Percentiles rank a stretch among this genome's conserved stretches.
Evolutionary conservation across 2,329 filamentous ascomycete species (phyloP).

Genomic region (Alternaria conjuncta): DNA sequence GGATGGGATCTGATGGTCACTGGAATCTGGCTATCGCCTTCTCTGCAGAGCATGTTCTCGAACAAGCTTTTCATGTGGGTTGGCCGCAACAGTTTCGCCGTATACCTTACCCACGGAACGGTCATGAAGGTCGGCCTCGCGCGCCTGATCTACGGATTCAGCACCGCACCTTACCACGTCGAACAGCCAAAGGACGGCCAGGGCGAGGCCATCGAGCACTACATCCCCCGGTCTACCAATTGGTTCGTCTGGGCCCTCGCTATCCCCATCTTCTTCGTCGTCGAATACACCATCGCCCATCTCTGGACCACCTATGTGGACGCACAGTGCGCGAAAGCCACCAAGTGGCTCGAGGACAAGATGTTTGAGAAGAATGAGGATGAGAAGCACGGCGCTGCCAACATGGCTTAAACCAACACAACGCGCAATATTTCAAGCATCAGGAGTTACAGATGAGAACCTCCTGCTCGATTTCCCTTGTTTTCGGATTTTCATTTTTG

Average conservation of each 20-base stretch:
- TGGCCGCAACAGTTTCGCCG: conserved; percentile 62
- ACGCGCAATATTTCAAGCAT: not conserved
- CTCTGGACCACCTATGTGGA: conserved; percentile 62
- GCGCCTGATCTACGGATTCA: conserved; percentile 61
- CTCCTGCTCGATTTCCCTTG: conserved; percentile 1
- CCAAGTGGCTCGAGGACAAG: conserved; percentile 56
- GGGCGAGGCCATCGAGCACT: conserved; percentile 50
- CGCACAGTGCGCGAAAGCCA: conserved; percentile 56
- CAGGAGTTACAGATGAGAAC: conserved; percentile 14
- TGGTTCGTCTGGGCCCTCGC: conserved; percentile 50
- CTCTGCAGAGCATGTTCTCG: conserved; percentile 57
- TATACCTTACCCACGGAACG: conserved; percentile 62
- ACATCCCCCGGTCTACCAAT: conserved; percentile 50
- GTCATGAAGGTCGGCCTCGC: conserved; percentile 59
- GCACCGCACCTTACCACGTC: conserved; percentile 51
- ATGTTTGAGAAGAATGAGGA: conserved; percentile 57
- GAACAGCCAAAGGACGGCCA: conserved; percentile 49
- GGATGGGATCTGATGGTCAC: conserved; percentile 58
- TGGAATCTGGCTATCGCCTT: conserved; percentile 59
- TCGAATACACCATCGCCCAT: conserved; percentile 57
- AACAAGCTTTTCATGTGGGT: conserved; percentile 61
- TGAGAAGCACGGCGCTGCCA: conserved; percentile 37
- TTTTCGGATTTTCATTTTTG: not conserved
- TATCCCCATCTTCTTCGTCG: conserved; percentile 55
- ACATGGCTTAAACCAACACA: conserved; percentile 27